Evolutionary conservation across 2,329 filamentous ascomycete species (phyloP).

Genomic region (Aspergillus phoenicis): DNA sequence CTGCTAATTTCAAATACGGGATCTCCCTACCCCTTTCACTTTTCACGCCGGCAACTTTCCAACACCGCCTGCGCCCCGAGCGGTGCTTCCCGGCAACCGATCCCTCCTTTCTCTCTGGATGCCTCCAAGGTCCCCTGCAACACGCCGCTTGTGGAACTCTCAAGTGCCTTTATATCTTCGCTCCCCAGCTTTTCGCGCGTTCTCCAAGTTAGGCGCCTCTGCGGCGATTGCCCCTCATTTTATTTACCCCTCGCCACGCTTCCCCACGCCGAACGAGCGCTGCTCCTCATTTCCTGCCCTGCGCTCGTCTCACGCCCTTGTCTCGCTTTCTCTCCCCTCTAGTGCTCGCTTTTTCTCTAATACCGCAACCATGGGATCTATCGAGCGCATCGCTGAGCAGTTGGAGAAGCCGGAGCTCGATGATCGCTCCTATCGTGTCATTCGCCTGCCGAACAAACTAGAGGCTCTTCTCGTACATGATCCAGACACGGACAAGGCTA

Average conservation of each 20-base stretch:
- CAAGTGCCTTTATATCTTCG: slow-evolving; percentile 14
- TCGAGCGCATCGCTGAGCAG: slow-evolving; percentile 63
- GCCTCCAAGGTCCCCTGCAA: slow-evolving; percentile 41
- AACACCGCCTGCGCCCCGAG: background rate
- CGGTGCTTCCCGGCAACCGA: slow-evolving; percentile 9
- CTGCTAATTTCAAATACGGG: background rate
- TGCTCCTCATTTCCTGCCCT: slow-evolving; percentile 12
- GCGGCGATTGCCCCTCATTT: slow-evolving; percentile 22
- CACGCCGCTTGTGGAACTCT: slow-evolving; percentile 27
- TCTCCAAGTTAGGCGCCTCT: slow-evolving; percentile 16
- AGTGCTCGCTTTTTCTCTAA: slow-evolving; percentile 24
- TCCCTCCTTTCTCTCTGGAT: slow-evolving; percentile 29
- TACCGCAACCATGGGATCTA: slow-evolving; percentile 22
- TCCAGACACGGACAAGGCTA: slow-evolving; percentile 93
- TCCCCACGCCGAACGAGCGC: slow-evolving; percentile 15
- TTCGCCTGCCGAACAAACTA: slow-evolving; percentile 80
- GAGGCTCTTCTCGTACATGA: slow-evolving; percentile 94
- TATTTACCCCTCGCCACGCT: slow-evolving; percentile 20
- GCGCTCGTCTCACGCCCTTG: slow-evolving; percentile 12
- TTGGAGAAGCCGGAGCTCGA: slow-evolving; percentile 84
- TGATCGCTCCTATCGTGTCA: slow-evolving; percentile 83
- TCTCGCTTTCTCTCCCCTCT: slow-evolving; percentile 23
- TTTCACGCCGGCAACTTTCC: background rate
- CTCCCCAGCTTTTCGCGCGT: slow-evolving; percentile 20
- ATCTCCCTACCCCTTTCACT: background rate